Conservation (phyloP, 2,329 filamentous ascomycete species). For the Fusarium goolgardi region DNA sequence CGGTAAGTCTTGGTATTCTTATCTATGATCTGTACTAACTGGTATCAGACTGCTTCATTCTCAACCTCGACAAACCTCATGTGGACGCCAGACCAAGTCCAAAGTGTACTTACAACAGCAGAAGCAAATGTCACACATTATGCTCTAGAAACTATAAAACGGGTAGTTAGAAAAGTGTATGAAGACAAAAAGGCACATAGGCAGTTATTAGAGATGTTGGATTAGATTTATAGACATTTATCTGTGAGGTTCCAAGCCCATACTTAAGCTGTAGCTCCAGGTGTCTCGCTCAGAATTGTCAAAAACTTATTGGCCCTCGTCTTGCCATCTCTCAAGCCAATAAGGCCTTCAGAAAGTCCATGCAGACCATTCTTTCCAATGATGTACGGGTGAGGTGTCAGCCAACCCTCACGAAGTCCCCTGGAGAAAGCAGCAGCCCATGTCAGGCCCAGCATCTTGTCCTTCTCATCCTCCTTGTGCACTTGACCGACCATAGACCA, state of each 20-base stretch:
- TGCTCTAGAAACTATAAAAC: slow-evolving; percentile 28
- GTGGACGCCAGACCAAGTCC: slow-evolving; percentile 40
- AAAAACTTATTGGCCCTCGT: slow-evolving; percentile 9
- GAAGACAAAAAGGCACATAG: slow-evolving; percentile 13
- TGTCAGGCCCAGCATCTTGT: background rate
- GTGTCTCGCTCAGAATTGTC: slow-evolving; percentile 5
- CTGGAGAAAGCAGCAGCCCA: slow-evolving; percentile 11
- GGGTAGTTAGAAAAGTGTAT: slow-evolving; percentile 31
- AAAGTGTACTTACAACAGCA: slow-evolving; percentile 9
- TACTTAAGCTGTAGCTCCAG: background rate
- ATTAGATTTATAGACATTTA: background rate
- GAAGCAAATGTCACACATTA: slow-evolving; percentile 30
- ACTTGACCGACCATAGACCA: background rate
- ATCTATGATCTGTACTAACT: rapidly evolving
- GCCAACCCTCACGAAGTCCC: slow-evolving; percentile 33
- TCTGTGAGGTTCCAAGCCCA: background rate
- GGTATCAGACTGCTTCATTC: slow-evolving; percentile 18
- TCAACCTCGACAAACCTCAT: slow-evolving; percentile 43
- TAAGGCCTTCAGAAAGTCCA: background rate
- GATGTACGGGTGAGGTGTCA: slow-evolving; percentile 21
- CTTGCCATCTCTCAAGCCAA: slow-evolving; percentile 1
- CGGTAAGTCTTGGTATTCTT: background rate
- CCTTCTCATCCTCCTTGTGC: slow-evolving; percentile 6
- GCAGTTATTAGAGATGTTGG: background rate
- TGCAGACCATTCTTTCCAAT: slow-evolving; percentile 8